Evolutionary conservation across 345 rosid genomes (phyloP).

Genomic region (Hypericum androsaemum): DNA sequence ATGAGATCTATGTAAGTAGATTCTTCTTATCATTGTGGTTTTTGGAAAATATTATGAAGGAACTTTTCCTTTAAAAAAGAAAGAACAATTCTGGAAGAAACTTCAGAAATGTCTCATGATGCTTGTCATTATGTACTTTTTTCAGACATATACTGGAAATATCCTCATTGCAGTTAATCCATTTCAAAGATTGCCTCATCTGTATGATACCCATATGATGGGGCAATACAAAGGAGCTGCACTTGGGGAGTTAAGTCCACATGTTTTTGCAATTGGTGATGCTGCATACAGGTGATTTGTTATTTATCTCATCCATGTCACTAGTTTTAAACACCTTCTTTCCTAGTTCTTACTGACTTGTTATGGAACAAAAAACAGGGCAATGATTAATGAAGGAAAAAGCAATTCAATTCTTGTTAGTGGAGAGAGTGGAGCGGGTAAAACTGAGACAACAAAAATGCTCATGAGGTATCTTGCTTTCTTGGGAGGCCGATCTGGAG

Average conservation of each 20-base stretch:
- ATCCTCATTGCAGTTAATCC: constrained; percentile 9
- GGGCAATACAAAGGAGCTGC: constrained; percentile 8
- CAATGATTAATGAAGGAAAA: constrained; percentile 9
- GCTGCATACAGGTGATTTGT: constrained; percentile 2
- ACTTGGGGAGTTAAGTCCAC: constrained; percentile 3
- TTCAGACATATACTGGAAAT: constrained; percentile 8
- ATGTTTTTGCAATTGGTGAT: constrained; percentile 5
- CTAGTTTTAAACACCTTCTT: background rate
- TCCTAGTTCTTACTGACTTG: constrained; percentile 20
- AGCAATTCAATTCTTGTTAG: constrained; percentile 9
- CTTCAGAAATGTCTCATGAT: constrained; percentile 5
- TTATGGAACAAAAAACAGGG: constrained; percentile 9
- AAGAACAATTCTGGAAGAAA: background rate
- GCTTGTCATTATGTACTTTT: background rate
- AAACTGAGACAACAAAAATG: constrained; percentile 11
- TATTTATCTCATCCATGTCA: background rate
- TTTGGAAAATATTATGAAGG: no score
- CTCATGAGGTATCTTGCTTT: constrained; percentile 9
- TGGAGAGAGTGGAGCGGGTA: constrained; percentile 5
- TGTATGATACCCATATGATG: constrained; percentile 7
- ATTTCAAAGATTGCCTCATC: constrained; percentile 11
- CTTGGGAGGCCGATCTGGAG: constrained; percentile 12
- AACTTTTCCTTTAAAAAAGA: no score
- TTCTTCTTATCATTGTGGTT: no score
- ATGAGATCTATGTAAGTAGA: constrained; percentile 8